These are phyloP conservation scores for Fusarium sp. DNA, from an alignment of 2,329 filamentous ascomycete genomes.

Conservation along the genomic window DNA sequence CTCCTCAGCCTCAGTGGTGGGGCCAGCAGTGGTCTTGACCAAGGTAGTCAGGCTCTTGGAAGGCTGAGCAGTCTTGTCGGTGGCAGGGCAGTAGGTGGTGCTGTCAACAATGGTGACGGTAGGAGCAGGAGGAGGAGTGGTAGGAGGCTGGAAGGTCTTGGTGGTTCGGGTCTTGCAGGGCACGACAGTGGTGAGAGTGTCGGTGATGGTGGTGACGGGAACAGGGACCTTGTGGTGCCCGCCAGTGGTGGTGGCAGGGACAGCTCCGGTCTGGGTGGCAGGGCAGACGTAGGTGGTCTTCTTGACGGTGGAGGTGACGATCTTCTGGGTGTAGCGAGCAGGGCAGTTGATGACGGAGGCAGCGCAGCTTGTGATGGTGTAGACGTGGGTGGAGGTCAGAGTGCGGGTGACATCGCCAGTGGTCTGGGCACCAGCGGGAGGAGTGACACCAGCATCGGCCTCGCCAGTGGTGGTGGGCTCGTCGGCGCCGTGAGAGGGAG, in stretches of 20 bases:
- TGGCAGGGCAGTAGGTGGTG: slow-evolving; percentile 35
- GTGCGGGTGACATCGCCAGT: slow-evolving; percentile 43
- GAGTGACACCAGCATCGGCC: not conserved
- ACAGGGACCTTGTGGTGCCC: slow-evolving; percentile 21
- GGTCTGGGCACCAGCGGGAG: slow-evolving; percentile 5
- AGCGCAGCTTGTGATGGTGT: slow-evolving; percentile 55
- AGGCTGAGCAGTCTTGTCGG: slow-evolving; percentile 18
- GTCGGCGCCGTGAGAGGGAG: too few species aligned
- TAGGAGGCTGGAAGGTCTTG: slow-evolving; percentile 45
- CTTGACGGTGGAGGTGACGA: slow-evolving; percentile 47
- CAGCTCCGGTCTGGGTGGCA: slow-evolving; percentile 33
- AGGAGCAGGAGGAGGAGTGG: slow-evolving; percentile 31
- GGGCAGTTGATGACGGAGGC: slow-evolving; percentile 58
- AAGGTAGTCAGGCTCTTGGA: slow-evolving; percentile 12
- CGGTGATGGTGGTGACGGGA: slow-evolving; percentile 43
- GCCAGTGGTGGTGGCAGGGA: slow-evolving; percentile 10
- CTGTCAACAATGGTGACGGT: slow-evolving; percentile 43
- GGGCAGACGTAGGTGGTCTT: slow-evolving; percentile 45
- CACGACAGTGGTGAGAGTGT: slow-evolving; percentile 46
- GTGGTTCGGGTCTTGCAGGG: slow-evolving; percentile 45
- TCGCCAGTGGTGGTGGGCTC: too few species aligned
- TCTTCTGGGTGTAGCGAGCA: slow-evolving; percentile 52
- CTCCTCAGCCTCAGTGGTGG: slow-evolving; percentile 8
- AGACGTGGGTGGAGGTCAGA: slow-evolving; percentile 44
- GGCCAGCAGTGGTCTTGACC: slow-evolving; percentile 18